A percentile compares a stretch with the other conserved stretches of the same genome.
These are phyloP conservation scores for Fusarium heterosporum DNA, from an alignment of 2,329 filamentous ascomycete genomes.

Conservation along the genomic window DNA sequence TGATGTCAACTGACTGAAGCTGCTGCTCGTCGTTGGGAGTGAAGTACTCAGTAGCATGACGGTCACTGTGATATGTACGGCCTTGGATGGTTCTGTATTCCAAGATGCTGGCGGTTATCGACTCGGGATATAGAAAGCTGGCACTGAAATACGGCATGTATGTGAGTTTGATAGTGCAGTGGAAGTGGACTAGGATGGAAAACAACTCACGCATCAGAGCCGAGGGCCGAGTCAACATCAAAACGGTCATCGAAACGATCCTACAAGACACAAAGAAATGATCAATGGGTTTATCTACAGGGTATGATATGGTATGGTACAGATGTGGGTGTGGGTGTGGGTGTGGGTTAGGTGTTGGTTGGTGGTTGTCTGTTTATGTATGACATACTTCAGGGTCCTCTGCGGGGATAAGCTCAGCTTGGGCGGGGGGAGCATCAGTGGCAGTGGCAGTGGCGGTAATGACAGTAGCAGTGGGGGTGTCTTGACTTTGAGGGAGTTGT, in stretches of 20 bases:
- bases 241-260: constrained; percentile 22
- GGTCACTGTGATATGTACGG: constrained; percentile 43
- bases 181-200: neutral
- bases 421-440: neutral
- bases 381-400: constrained; percentile 38
- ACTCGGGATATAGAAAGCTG: constrained; percentile 38
- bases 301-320: neutral
- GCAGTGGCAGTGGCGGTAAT: constrained; percentile 5
- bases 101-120: constrained; percentile 40
- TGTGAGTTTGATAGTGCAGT: constrained; percentile 1
- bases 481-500: constrained; percentile 1
- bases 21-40: constrained; percentile 44
- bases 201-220: constrained; percentile 40
- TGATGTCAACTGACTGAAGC: constrained; percentile 41
- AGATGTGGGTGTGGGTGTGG: too few relatives aligned
- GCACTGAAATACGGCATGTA: constrained; percentile 17
- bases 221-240: constrained; percentile 41
- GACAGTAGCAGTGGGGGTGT: constrained; percentile 22
- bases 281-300: neutral
- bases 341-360: neutral
- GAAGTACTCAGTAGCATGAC: constrained; percentile 38
- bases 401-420: constrained; percentile 37
- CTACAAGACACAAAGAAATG: constrained; percentile 15
- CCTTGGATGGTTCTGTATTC: constrained; percentile 42
- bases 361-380: neutral